These are phyloP conservation scores for Nakazawaea ernobii DNA, from an alignment of 805 yeast genomes.

Conservation along the genomic window DNA sequence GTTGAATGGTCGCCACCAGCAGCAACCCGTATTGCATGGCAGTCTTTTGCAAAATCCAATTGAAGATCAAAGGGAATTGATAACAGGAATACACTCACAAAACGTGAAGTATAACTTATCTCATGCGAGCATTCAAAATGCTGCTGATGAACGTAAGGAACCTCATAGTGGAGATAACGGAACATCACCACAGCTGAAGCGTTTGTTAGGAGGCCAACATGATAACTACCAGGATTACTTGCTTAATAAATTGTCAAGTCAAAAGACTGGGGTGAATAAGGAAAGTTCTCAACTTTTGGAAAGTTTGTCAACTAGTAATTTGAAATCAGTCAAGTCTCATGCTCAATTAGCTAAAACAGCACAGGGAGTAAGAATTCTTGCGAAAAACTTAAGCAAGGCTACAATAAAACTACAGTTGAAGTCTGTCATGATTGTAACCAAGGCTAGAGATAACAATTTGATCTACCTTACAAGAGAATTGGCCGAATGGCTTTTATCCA, in stretches of 20 bases:
- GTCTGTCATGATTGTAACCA: conserved; percentile 79
- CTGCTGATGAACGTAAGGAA: neutral
- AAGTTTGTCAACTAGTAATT: conserved; percentile 29
- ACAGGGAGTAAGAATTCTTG: conserved; percentile 70
- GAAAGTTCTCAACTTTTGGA: conserved; percentile 12
- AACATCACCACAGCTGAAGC: neutral
- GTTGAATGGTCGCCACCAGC: neutral
- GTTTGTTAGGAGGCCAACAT: neutral
- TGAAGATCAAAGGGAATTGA: conserved; percentile 2
- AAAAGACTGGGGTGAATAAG: neutral
- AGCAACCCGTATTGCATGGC: conserved; percentile 8
- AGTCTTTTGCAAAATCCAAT: conserved; percentile 7
- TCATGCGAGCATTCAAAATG: neutral
- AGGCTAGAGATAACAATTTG: conserved; percentile 78
- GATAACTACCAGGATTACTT: conserved; percentile 5
- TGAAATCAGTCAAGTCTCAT: conserved; percentile 58
- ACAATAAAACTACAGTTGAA: conserved; percentile 65
- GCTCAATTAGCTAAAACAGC: conserved; percentile 77
- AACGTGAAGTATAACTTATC: neutral
- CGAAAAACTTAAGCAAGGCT: conserved; percentile 65
- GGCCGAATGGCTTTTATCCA: conserved; percentile 64
- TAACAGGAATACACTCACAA: conserved; percentile 6
- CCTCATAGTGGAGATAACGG: neutral
- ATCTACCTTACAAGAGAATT: conserved; percentile 73
- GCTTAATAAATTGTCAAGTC: conserved; percentile 1